Conservation (phyloP, 805 yeast genomes). For the Lipomyces orientalis region DNA sequence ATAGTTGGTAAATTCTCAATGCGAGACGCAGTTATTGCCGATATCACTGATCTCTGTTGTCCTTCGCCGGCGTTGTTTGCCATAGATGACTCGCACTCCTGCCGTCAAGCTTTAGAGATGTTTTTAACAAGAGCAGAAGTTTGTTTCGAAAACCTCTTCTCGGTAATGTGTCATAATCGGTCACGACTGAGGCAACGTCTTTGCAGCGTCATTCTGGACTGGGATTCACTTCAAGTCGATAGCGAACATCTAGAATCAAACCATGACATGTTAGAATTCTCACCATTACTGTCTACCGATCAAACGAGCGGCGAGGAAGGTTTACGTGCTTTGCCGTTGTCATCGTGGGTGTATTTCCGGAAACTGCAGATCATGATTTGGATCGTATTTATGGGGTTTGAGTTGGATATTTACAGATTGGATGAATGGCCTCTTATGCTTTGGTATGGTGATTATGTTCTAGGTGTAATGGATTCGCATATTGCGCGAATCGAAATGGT, state of each 20-base stretch:
- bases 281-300: conserved; percentile 16
- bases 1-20: conserved; percentile 20
- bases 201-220: conserved; percentile 58
- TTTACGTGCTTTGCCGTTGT: conserved; percentile 60
- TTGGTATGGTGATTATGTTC: conserved; percentile 67
- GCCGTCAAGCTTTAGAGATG: conserved; percentile 4
- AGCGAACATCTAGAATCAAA: conserved; percentile 62
- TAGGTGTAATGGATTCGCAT: conserved; percentile 52
- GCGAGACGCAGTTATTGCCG: conserved; percentile 18
- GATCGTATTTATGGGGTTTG: conserved; percentile 74
- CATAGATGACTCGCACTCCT: conserved; percentile 13
- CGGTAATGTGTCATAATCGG: conserved; percentile 65
- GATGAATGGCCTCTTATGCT: conserved; percentile 72
- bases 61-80: conserved; percentile 22
- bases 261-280: conserved; percentile 27
- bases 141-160: conserved; percentile 56
- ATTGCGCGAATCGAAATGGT: conserved; percentile 49
- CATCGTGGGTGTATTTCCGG: conserved; percentile 69
- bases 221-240: conserved; percentile 83
- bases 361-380: conserved; percentile 76
- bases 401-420: conserved; percentile 70
- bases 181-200: conserved; percentile 82
- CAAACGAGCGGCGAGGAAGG: conserved; percentile 12
- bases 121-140: conserved; percentile 23
- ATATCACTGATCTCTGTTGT: conserved; percentile 23